Evolutionary conservation across 2,329 filamentous ascomycete genomes (phyloP).

Genomic region (Ophiostoma australiae): DNA sequence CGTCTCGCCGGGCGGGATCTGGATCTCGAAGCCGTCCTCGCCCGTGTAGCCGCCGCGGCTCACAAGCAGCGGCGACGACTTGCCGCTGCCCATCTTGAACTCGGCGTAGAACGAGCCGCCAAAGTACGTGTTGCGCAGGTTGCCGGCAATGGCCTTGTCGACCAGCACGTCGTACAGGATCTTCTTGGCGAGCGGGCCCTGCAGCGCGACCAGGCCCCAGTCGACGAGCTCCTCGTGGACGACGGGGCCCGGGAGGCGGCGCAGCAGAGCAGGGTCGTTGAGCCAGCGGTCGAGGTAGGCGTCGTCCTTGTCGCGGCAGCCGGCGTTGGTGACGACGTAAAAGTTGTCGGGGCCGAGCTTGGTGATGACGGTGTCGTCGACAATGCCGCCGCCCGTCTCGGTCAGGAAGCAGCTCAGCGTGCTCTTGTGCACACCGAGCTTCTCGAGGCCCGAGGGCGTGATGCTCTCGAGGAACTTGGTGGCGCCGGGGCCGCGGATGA

Average conservation of each 20-base stretch:
- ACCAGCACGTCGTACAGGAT: slow-evolving; percentile 62
- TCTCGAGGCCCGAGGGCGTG: slow-evolving; percentile 68
- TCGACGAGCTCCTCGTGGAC: slow-evolving; percentile 53
- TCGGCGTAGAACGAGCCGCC: slow-evolving; percentile 65
- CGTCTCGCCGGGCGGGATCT: slow-evolving; percentile 64
- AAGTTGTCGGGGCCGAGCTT: slow-evolving; percentile 68
- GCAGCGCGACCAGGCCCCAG: slow-evolving; percentile 79
- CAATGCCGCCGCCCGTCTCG: slow-evolving; percentile 71
- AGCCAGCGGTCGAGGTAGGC: slow-evolving; percentile 70
- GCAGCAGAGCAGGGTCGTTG: slow-evolving; percentile 43
- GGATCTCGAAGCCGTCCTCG: slow-evolving; percentile 97
- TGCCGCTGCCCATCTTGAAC: slow-evolving; percentile 43
- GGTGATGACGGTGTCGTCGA: slow-evolving; percentile 91
- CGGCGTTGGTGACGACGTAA: slow-evolving; percentile 95
- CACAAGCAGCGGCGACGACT: slow-evolving; percentile 59
- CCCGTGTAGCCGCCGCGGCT: slow-evolving; percentile 93
- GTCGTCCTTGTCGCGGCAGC: slow-evolving; percentile 82
- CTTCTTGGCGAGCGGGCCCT: slow-evolving; percentile 72
- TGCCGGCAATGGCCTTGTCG: slow-evolving; percentile 43
- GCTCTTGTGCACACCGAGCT: slow-evolving; percentile 62
- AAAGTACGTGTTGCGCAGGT: slow-evolving; percentile 72
- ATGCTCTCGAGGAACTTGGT: slow-evolving; percentile 76
- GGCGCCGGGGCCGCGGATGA: slow-evolving; percentile 74
- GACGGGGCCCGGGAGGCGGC: slow-evolving; percentile 29
- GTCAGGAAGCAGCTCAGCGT: slow-evolving; percentile 80